These are phyloP conservation scores for Solanum ossicruentum DNA, from an alignment of 257 asterid genomes.

Conservation along the genomic window DNA sequence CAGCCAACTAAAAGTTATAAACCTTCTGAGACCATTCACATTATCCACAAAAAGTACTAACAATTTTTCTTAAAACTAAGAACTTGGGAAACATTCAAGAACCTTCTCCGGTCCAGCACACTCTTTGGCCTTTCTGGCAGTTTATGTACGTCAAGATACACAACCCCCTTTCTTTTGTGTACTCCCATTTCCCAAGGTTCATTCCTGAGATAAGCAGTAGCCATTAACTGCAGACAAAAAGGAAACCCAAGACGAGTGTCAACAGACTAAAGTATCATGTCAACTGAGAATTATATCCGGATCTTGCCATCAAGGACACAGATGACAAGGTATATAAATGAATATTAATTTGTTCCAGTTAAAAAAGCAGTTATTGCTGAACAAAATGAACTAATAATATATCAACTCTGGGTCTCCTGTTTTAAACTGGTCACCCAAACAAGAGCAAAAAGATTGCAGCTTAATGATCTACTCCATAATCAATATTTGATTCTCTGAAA, in stretches of 20 bases:
- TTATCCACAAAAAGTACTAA: background rate
- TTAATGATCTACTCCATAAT: background rate
- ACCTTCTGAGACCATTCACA: background rate
- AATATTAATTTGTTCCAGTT: background rate
- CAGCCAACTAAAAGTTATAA: background rate
- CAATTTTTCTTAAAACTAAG: background rate
- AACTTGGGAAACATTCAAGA: background rate
- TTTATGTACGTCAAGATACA: constrained; percentile 91
- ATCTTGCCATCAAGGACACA: background rate
- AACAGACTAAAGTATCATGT: background rate
- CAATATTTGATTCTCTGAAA: background rate
- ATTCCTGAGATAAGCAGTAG: constrained; percentile 79
- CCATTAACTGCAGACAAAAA: constrained; percentile 55
- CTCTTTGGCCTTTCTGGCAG: constrained; percentile 85
- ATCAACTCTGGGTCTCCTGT: background rate
- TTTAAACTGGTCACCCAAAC: background rate
- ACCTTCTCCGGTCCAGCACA: constrained; percentile 90
- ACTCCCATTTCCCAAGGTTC: constrained; percentile 99
- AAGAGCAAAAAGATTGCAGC: background rate
- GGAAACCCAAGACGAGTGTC: background rate
- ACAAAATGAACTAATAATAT: background rate
- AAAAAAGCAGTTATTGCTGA: background rate
- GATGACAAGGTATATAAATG: background rate
- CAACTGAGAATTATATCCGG: background rate
- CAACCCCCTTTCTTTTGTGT: constrained; percentile 83